Percentiles rank a stretch among this genome's conserved stretches.
Conservation (phyloP, 202 grass and related monocot genomes). For the Schoenoplectus triqueter region DNA sequence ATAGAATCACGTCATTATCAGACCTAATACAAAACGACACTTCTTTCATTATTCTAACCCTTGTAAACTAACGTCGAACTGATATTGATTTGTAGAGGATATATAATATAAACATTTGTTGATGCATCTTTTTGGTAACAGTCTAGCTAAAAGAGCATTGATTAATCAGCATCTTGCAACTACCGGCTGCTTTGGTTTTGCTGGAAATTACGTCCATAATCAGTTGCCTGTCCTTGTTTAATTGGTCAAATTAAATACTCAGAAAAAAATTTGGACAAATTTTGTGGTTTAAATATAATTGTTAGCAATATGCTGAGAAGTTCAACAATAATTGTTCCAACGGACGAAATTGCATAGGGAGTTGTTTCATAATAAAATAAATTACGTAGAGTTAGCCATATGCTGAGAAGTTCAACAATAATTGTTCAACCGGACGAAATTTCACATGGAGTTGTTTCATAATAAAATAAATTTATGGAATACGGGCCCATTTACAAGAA, state of each 20-base stretch:
- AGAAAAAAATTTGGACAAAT: too few relatives aligned
- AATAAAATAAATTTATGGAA: too few relatives aligned
- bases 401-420: too few relatives aligned
- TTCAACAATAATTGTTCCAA: too few relatives aligned
- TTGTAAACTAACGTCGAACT: background rate
- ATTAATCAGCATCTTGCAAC: background rate
- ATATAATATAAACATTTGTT: background rate
- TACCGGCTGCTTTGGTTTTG: conserved; percentile 16
- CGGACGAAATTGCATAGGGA: too few relatives aligned
- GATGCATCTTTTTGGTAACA: conserved; percentile 23
- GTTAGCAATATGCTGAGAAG: too few relatives aligned
- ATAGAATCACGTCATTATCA: conserved; percentile 16
- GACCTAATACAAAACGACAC: conserved; percentile 12
- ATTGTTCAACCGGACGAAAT: too few relatives aligned
- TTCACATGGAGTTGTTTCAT: too few relatives aligned
- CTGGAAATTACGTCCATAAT: background rate
- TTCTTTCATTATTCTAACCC: background rate
- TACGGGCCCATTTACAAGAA: too few relatives aligned
- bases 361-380: too few relatives aligned
- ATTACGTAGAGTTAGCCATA: too few relatives aligned
- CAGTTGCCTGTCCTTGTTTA: background rate
- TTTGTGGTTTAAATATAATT: too few relatives aligned
- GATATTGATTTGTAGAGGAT: background rate
- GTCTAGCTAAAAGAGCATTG: background rate
- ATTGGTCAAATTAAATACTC: background rate